Conservation (phyloP, 805 yeast species). For the Spencermartinsiella europaea region DNA sequence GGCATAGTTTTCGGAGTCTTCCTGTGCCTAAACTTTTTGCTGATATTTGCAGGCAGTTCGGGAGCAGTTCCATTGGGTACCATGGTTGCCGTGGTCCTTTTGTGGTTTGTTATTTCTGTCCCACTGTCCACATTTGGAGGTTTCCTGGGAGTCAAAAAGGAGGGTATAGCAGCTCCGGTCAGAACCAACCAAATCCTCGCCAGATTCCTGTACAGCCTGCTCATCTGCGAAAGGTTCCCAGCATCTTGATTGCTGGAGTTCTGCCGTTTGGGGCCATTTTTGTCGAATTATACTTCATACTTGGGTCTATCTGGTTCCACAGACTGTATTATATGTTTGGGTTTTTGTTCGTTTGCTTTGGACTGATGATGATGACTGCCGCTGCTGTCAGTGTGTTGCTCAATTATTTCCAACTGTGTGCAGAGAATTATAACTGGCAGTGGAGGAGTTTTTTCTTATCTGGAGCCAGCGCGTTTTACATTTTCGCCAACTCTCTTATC, state of each 20-base stretch:
- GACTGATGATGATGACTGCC: constrained; percentile 78
- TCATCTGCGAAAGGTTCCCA: constrained; percentile 64
- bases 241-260: constrained; percentile 74
- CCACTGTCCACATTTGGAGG: constrained; percentile 88
- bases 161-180: constrained; percentile 63
- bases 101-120: constrained; percentile 82
- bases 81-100: constrained; percentile 67
- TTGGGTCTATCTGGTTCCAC: constrained; percentile 89
- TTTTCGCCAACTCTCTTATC: constrained; percentile 75
- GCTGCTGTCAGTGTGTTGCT: constrained; percentile 73
- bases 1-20: constrained; percentile 61
- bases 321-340: constrained; percentile 97
- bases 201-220: constrained; percentile 91
- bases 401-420: constrained; percentile 76
- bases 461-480: constrained; percentile 83
- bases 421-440: constrained; percentile 96
- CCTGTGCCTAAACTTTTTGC: constrained; percentile 71
- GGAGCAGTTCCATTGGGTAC: constrained; percentile 95
- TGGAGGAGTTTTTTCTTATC: constrained; percentile 87
- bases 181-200: constrained; percentile 91
- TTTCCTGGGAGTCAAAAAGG: constrained; percentile 61
- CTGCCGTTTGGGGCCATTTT: constrained; percentile 95
- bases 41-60: constrained; percentile 72
- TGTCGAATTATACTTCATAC: constrained; percentile 89
- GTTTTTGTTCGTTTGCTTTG: constrained; percentile 80